Base-by-base conservation (phyloP, 2,329 filamentous ascomycete genomes). In the Pseudocercospora musae region DNA sequence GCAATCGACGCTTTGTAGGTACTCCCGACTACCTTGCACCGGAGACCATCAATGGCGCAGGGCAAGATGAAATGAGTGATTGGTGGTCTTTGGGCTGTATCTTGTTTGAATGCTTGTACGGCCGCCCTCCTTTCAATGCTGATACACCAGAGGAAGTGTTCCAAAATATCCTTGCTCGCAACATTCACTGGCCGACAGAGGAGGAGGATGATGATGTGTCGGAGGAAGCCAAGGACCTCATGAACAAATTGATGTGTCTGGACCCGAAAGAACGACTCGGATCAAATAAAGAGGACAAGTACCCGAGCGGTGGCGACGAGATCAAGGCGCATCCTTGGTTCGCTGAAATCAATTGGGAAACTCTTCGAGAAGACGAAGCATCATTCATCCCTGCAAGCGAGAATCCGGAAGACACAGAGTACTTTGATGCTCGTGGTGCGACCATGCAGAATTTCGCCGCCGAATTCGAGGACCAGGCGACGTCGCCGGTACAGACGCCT, bases 71-170 rank as follows among this genome's bases (percentile, higher is more conserved):
- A 76, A 95, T 94, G 69, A 98, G 95, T 74, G 95, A 99, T 86
- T 99, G 95, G 95, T 99, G 95, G 95, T 98, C 95, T 21, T 84
- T 99, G n/a, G 95, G 95, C 0, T 99, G 96, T 75, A 98, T 99
- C 70, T 81, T 98, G 77, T 99, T 97, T 71, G 95, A 99, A 72
- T 97, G 96, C 68, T 80, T 99, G 2, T 98, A 91, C 72, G 95
- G 95, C 0, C 89, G 91, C 62, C 95, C 95, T 0, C 95, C 95
- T 0, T 99, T 99, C 76, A 92, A 98, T 75, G 95, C 92, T 0
- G 82, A 84, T 20, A 92, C 93, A 53, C 92, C 95, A 0, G 95
- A 99, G 70, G 84, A 95, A 70, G 95, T 99, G 1, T 99, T 99
- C 73, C 91, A 97, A 70, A 99, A 99, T 71, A 99, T 99, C 64